Conservation (phyloP, 768 basidiomycete species). For the Tricholomella constricta region DNA sequence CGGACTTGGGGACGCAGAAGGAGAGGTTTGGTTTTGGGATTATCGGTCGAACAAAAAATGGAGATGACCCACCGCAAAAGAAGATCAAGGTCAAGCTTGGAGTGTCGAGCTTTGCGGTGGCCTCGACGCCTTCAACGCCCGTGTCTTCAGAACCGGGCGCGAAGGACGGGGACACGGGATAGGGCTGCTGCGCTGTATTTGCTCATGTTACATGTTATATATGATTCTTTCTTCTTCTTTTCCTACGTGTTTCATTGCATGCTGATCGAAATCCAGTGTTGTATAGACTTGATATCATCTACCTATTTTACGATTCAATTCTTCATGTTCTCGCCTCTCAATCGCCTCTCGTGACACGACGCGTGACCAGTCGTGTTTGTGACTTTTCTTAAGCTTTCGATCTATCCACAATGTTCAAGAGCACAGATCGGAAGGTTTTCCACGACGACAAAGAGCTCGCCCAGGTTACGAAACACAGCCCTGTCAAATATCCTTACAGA, state of each 20-base stretch:
- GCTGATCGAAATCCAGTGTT: slow-evolving; percentile 4
- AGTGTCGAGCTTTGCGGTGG: slow-evolving; percentile 41
- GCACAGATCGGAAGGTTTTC: slow-evolving; percentile 26
- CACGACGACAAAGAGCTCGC: slow-evolving; percentile 22
- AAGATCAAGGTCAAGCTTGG: slow-evolving; percentile 79
- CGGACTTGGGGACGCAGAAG: slow-evolving; percentile 51
- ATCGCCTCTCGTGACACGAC: slow-evolving; percentile 9
- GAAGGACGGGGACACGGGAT: slow-evolving; percentile 79
- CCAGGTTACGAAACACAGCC: slow-evolving; percentile 33
- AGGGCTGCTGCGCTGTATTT: slow-evolving; percentile 19
- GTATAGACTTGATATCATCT: slow-evolving; percentile 13
- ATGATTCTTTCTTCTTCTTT: slow-evolving; percentile 2
- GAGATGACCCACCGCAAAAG: slow-evolving; percentile 62
- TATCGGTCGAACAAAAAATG: slow-evolving; percentile 39
- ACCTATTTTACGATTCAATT: slow-evolving; percentile 1
- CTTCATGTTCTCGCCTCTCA: not conserved
- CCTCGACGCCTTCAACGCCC: slow-evolving; percentile 38
- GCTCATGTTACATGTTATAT: slow-evolving; percentile 3
- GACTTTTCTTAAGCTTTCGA: slow-evolving; percentile 7
- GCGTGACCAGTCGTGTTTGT: slow-evolving; percentile 25
- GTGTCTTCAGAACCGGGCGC: slow-evolving; percentile 62
- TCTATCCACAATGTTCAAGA: slow-evolving; percentile 35
- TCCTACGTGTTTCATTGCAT: not conserved
- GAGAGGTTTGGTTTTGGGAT: slow-evolving; percentile 28
- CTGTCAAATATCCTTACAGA: slow-evolving; percentile 58